Conservation (phyloP, 352 stramenopile genomes). For the Halophytophthora polymorphica region DNA sequence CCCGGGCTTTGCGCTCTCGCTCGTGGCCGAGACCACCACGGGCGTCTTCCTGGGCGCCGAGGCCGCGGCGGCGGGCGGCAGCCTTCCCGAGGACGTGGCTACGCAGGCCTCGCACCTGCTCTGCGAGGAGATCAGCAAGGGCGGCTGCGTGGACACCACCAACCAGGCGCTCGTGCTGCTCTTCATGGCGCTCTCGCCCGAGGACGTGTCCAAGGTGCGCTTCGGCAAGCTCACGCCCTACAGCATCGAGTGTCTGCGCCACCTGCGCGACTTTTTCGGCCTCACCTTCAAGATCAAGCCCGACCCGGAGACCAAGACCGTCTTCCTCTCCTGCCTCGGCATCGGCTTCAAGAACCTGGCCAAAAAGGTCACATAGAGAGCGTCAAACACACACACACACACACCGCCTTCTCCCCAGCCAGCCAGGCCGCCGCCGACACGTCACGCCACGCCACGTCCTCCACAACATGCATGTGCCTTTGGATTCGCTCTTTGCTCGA, state of each 20-base stretch:
- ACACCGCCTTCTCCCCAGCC: no score
- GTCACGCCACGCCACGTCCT: background rate
- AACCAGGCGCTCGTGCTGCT: conserved; percentile 96
- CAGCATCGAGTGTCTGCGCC: conserved; percentile 87
- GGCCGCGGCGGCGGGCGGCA: conserved; percentile 75
- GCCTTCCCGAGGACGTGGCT: conserved; percentile 96
- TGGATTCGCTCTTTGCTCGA: background rate
- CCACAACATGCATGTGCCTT: conserved; percentile 5
- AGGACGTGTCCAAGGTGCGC: conserved; percentile 96
- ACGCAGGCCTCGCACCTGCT: conserved; percentile 91
- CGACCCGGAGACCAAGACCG: conserved; percentile 83
- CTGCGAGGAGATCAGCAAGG: conserved; percentile 95
- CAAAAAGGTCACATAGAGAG: conserved; percentile 92
- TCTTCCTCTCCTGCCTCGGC: conserved; percentile 93
- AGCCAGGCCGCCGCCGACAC: background rate
- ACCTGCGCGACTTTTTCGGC: conserved; percentile 91
- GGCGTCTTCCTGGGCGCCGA: conserved; percentile 94
- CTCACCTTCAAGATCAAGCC: conserved; percentile 94
- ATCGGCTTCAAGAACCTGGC: conserved; percentile 95
- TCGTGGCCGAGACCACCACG: conserved; percentile 98
- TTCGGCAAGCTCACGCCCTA: conserved; percentile 87
- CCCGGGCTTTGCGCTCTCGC: conserved; percentile 90
- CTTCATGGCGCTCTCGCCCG: conserved; percentile 97
- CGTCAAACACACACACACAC: no score
- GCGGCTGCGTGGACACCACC: conserved; percentile 93